These are phyloP conservation scores for Limnanthes douglasii DNA, from an alignment of 345 rosid genomes.

Conservation along the genomic window DNA sequence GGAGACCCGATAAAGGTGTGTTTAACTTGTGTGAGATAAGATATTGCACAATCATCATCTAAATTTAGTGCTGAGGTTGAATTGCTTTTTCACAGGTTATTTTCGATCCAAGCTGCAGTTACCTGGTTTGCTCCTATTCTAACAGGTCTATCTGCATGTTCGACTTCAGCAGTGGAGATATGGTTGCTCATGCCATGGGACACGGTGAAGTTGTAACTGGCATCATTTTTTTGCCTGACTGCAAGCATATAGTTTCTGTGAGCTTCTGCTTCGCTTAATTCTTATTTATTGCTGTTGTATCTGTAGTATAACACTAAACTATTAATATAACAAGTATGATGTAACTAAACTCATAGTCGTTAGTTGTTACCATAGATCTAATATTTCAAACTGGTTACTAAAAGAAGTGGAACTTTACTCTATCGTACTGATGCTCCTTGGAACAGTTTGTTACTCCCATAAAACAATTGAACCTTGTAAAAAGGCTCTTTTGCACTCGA, in stretches of 20 bases:
- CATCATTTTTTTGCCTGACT: conserved; percentile 68
- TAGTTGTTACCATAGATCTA: too few relatives aligned
- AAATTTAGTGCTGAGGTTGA: conserved; percentile 10
- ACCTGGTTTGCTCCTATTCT: conserved; percentile 58
- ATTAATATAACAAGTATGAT: background rate
- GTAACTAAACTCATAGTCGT: background rate
- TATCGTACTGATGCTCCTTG: too few relatives aligned
- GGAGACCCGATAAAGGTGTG: conserved; percentile 74
- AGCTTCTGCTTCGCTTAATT: conserved; percentile 18
- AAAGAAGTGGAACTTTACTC: too few relatives aligned
- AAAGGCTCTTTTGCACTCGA: too few relatives aligned
- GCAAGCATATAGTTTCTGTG: conserved; percentile 74
- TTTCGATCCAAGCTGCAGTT: conserved; percentile 71
- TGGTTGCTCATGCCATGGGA: conserved; percentile 56
- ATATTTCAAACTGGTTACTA: too few relatives aligned
- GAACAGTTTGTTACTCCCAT: too few relatives aligned
- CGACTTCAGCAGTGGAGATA: conserved; percentile 46
- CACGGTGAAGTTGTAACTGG: conserved; percentile 75
- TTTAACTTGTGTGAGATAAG: conserved; percentile 7
- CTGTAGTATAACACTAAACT: background rate
- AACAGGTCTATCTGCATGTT: conserved; percentile 56
- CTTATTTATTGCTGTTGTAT: background rate
- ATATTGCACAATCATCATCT: conserved; percentile 5
- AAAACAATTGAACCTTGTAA: too few relatives aligned
- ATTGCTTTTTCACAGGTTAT: conserved; percentile 32